Base-by-base conservation (phyloP, 495 filamentous ascomycete genomes). In the Xylaria castorea region DNA sequence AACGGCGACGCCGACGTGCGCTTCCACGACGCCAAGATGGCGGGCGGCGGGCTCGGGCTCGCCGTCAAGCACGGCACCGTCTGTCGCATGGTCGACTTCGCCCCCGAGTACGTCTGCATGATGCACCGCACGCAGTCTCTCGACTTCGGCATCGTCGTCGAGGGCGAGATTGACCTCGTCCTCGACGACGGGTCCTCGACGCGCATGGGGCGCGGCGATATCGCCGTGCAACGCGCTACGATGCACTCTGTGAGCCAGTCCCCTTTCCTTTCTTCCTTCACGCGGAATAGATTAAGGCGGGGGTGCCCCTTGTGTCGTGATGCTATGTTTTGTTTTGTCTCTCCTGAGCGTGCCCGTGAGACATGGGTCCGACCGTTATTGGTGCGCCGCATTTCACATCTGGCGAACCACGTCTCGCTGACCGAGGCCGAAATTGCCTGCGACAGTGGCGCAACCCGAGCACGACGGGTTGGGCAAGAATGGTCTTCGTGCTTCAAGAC, bases 91-190 rank as follows among this genome's bases (percentile, higher is more conserved):
- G 90, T 92, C 20, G 90, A 92, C 73, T 89, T 92, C 44, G 81
- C 81, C 0, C 91, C 91, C 0, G 82, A 80, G 8, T 78, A 84
- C 72, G 81, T 81, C 30, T 86, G 83, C 72, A 83, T 85, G 68
- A 89, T 95, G 87, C 93, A 95, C 71, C 85, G 92, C 0, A 94
- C 93, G 3, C 85, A 90, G 75, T 90, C 86, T 20, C 80, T 96
- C 5, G 93, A 95, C 73, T 94, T 92, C 65, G 92, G 92, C 4
- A 85, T 94, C 69, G 88, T 96, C 34, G 70, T 96, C n/a, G 92
- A 94, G 76, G 93, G 93, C 0, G 78, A 87, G 75, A 77, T 92
- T n/a, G 90, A 88, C 76, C 85, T 90, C 80, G 78, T 87, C 8
- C 79, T 94, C 11, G 92, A 93, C 74, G 74, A 80, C 74, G 87